Percentiles rank a stretch among this genome's conserved stretches.
Evolutionary conservation across 352 stramenopile species (phyloP).

Genomic region (Phytophthora pini): DNA sequence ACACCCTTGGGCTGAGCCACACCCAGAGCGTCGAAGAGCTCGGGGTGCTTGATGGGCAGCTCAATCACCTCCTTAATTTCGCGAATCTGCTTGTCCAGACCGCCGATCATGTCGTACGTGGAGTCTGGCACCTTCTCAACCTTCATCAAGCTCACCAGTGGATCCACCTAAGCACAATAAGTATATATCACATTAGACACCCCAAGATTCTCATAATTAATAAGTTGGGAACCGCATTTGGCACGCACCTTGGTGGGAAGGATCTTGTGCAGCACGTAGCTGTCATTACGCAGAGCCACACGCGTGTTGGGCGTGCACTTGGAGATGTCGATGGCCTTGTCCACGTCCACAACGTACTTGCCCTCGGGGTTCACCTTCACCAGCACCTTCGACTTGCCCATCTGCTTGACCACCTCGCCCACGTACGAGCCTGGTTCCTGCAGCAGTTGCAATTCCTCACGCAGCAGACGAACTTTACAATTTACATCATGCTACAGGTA

Average conservation of each 20-base stretch:
- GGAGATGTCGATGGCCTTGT: slow-evolving; percentile 96
- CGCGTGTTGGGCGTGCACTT: slow-evolving; percentile 99
- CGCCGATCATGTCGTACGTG: slow-evolving; percentile 99
- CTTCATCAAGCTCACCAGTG: slow-evolving; percentile 94
- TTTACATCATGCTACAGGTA: slow-evolving; percentile 15
- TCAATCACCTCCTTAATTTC: slow-evolving; percentile 99
- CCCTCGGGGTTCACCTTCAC: slow-evolving; percentile 99
- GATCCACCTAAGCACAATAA: slow-evolving; percentile 62
- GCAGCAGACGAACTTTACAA: slow-evolving; percentile 93
- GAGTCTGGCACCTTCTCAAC: slow-evolving; percentile 99
- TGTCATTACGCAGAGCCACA: slow-evolving; percentile 99
- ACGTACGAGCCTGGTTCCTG: slow-evolving; percentile 99
- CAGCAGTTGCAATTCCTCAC: slow-evolving; percentile 98
- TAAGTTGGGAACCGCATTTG: not conserved
- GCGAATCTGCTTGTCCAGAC: slow-evolving; percentile 99
- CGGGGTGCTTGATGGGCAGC: slow-evolving; percentile 99
- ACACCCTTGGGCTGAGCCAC: slow-evolving; percentile 98
- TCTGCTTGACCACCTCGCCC: slow-evolving; percentile 99
- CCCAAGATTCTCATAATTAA: slow-evolving; percentile 14
- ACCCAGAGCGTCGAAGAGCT: slow-evolving; percentile 99
- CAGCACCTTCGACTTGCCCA: slow-evolving; percentile 99
- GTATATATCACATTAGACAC: slow-evolving; percentile 20
- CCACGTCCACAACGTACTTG: slow-evolving; percentile 99
- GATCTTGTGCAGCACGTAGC: slow-evolving; percentile 99
- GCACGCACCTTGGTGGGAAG: slow-evolving; percentile 95